These are phyloP conservation scores for Mycena citricolor DNA, from an alignment of 1,284 basidiomycete species.

Conservation along the genomic window DNA sequence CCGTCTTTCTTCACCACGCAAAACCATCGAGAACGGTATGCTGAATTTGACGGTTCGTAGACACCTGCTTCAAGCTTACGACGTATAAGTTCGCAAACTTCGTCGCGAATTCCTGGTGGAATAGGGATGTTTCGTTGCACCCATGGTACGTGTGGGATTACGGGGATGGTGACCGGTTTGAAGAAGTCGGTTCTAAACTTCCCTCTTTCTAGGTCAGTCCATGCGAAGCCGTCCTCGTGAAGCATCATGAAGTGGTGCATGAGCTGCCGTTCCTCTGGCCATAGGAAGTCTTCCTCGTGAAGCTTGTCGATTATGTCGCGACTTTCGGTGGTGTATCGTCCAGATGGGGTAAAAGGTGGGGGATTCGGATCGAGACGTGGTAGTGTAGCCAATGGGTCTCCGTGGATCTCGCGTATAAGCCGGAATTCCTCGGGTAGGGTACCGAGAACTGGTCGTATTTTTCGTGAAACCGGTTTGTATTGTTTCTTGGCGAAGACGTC, in stretches of 20 bases:
- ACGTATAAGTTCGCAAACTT: constrained; percentile 32
- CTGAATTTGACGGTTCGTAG: constrained; percentile 36
- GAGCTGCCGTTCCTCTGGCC: constrained; percentile 24
- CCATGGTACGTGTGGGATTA: constrained; percentile 37
- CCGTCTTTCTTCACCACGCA: constrained; percentile 39
- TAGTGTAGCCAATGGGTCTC: constrained; percentile 29
- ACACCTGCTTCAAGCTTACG: constrained; percentile 34
- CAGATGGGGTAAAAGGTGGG: constrained; percentile 3
- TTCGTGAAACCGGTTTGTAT: constrained; percentile 15
- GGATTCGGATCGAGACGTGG: constrained; percentile 18
- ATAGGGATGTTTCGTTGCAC: constrained; percentile 37
- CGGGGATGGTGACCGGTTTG: constrained; percentile 33
- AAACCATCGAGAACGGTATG: constrained; percentile 40
- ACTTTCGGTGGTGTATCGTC: constrained; percentile 4
- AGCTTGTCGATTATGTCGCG: constrained; percentile 5
- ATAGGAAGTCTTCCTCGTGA: constrained; percentile 18
- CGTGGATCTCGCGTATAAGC: constrained; percentile 14
- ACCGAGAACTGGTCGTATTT: constrained; percentile 11
- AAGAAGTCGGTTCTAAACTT: constrained; percentile 37
- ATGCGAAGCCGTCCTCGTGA: constrained; percentile 32
- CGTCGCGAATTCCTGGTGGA: constrained; percentile 34
- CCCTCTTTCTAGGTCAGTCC: constrained; percentile 35
- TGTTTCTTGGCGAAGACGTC: constrained; percentile 5
- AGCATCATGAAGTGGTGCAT: constrained; percentile 26
- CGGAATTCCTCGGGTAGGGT: constrained; percentile 10